Conservation (phyloP, 2,329 filamentous ascomycete species). For the Pestalotiopsis sp. region DNA sequence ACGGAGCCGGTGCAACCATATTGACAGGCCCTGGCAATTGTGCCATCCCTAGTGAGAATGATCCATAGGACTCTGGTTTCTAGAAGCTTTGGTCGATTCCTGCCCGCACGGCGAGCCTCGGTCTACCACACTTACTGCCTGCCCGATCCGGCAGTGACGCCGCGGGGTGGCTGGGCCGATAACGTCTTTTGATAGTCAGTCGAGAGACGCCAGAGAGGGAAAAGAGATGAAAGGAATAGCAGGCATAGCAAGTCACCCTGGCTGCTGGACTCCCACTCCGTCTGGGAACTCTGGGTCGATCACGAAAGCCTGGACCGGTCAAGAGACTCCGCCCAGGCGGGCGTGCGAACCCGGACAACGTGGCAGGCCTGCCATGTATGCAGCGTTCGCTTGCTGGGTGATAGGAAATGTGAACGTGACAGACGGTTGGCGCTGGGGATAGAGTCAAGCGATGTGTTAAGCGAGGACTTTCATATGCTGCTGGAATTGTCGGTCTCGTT, state of each 20-base stretch:
- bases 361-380: constrained; percentile 4
- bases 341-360: not conserved
- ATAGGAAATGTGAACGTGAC: not conserved
- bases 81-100: constrained; percentile 6
- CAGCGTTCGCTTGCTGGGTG: not conserved
- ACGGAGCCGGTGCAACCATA: not conserved
- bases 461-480: not conserved
- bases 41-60: not conserved
- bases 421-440: not conserved
- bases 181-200: not conserved
- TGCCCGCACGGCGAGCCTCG: not conserved
- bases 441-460: not conserved
- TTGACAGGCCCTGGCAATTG: not conserved
- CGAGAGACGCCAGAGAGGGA: not conserved
- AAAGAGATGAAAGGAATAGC: not conserved
- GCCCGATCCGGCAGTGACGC: constrained; percentile 5
- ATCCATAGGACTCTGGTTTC: not conserved
- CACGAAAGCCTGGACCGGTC: not conserved
- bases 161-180: constrained; percentile 2
- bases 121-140: constrained; percentile 3
- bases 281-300: not conserved
- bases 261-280: not conserved
- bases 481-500: not conserved
- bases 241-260: not conserved
- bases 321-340: not conserved